Conservation (phyloP, 441 rosid species). For the Bocquillonia castaneifolia region DNA sequence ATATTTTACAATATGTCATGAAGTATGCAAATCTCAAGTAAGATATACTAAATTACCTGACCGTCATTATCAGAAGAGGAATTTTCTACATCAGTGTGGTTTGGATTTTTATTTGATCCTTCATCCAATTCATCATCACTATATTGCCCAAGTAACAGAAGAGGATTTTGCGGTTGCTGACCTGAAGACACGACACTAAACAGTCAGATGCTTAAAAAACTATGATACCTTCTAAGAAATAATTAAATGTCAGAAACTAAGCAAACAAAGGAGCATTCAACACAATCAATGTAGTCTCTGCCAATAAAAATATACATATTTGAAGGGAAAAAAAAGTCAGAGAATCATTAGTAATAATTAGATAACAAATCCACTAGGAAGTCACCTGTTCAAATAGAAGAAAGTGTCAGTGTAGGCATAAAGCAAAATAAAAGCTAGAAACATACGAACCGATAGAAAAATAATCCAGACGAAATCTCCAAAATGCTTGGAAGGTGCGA, state of each 20-base stretch:
- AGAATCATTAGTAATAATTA: slow-evolving; percentile 9
- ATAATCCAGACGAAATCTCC: slow-evolving; percentile 62
- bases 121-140: slow-evolving; percentile 85
- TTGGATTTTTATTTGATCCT: slow-evolving; percentile 32
- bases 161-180: slow-evolving; percentile 66
- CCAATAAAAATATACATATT: slow-evolving; percentile 15
- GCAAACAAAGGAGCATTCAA: slow-evolving; percentile 24
- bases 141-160: slow-evolving; percentile 85
- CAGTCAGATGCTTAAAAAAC: slow-evolving; percentile 34
- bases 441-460: slow-evolving; percentile 88
- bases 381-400: slow-evolving; percentile 66
- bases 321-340: slow-evolving; percentile 10
- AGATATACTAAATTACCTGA: slow-evolving; percentile 44
- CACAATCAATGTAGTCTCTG: slow-evolving; percentile 13
- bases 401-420: slow-evolving; percentile 53
- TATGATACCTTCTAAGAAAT: slow-evolving; percentile 6
- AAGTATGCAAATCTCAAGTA: too few species aligned
- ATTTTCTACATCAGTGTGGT: slow-evolving; percentile 31
- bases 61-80: slow-evolving; percentile 33
- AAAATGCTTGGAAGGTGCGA: slow-evolving; percentile 54
- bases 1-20: neutral
- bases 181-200: slow-evolving; percentile 53
- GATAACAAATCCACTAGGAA: slow-evolving; percentile 18
- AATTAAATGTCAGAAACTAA: slow-evolving; percentile 19
- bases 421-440: slow-evolving; percentile 79